Base-by-base conservation (phyloP, 1,284 basidiomycete species). In the Pascua guehoae region DNA sequence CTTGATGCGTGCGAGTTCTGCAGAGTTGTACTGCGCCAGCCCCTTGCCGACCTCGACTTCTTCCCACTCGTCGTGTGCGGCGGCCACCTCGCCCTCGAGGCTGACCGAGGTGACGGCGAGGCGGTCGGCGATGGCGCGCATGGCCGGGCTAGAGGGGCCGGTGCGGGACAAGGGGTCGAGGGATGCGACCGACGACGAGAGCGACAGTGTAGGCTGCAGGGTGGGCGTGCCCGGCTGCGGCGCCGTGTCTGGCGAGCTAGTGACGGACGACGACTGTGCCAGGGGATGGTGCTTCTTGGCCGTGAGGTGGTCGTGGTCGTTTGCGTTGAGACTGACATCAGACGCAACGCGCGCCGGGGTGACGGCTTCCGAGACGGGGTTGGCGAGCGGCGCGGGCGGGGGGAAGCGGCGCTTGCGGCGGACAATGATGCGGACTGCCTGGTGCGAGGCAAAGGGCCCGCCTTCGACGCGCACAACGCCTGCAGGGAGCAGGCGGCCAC, bases 21-120 rank as follows among this genome's bases (percentile, higher is more conserved):
- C 87, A 45, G 89, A 95, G 70, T 96, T 98, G 73, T 97, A 98
- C 77, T 95, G 97, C 11, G 91, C 91, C 46, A 98, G 79, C 0
- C 95, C 96, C 45, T 94, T 84, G 0, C 94, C 96, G 36, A 98
- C 89, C 73, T 97, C 94, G 45, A 90, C 79, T 36, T 91, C 80
- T 65, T 95, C 89, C 80, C 85, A 87, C 16, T 80, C 83, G 42
- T 86, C 85, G 36, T 50, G 41, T 2, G 47, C 51, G 37, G 52
- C 51, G n/a, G 48, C 39, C 8, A 51, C 17, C 18, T 47, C 49
- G n/a, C 38, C 48, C n/a, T n/a, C n/a, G n/a, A n/a, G n/a, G 12
- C 42, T 49, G 41, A 58, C 49, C 8, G 40, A 43, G 1, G 52
- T 54, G 12, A 37, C 39, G n/a, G 41, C 46, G 7, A 68, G 47